phyloP scores from a whole-genome alignment of 1,284 basidiomycete species.

The Apiotrichum mycotoxinovorans region DNA sequence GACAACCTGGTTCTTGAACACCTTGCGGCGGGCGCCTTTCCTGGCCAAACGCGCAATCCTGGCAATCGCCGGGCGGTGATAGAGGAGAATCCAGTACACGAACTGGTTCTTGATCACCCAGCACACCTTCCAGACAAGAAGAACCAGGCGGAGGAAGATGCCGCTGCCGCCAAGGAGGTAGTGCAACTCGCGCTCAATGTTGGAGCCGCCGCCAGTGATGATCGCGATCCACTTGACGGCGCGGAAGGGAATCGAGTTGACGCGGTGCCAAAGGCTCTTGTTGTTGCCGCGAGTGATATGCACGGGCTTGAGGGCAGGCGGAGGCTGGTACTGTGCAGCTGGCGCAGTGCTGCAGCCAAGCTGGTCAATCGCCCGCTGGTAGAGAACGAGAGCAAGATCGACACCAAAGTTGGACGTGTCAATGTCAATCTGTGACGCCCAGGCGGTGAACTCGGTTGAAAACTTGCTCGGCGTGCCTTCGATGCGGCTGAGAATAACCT shows the following conservation, averaged over 20 bases:
- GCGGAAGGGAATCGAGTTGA: background rate
- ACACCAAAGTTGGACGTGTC: slow-evolving; percentile 5
- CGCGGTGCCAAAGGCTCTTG: background rate
- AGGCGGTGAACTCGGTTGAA: slow-evolving; percentile 1
- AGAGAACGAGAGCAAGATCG: background rate
- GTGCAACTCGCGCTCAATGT: slow-evolving; percentile 12
- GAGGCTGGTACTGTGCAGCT: background rate
- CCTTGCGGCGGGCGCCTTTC: slow-evolving; percentile 12
- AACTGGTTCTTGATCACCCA: slow-evolving; percentile 6
- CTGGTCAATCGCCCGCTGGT: background rate
- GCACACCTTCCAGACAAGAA: slow-evolving; percentile 8
- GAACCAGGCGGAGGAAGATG: background rate
- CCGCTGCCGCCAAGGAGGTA: slow-evolving; percentile 5
- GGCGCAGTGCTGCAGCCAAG: background rate
- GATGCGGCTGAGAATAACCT: slow-evolving; percentile 7
- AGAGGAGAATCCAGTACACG: slow-evolving; percentile 10
- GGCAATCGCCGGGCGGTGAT: slow-evolving; percentile 5
- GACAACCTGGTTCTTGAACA: slow-evolving; percentile 2
- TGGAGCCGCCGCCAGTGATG: slow-evolving; percentile 5
- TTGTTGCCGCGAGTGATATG: background rate
- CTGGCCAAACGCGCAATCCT: slow-evolving; percentile 3
- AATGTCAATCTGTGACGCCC: slow-evolving; percentile 1
- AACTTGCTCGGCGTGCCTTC: slow-evolving; percentile 1
- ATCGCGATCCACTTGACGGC: slow-evolving; percentile 15
- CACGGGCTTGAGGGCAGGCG: slow-evolving; percentile 2